Evolutionary conservation across 164 flowering plant genomes (phyloP), one percentile per base, ranked within the genome.

Genomic region (Macadamia tetraphylla): DNA sequence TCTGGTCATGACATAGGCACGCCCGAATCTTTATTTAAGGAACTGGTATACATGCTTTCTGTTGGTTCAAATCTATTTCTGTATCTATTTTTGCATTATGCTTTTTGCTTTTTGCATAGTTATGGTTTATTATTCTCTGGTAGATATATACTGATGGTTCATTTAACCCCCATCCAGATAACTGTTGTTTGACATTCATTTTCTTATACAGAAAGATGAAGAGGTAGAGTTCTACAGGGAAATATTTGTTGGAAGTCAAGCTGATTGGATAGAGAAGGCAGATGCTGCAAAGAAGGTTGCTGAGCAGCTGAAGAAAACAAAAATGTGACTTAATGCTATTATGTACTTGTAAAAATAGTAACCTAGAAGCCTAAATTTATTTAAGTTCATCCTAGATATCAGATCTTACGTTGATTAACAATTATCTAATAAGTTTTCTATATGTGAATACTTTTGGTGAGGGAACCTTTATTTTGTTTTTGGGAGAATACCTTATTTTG

Each of bases 191-290:
- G 23, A 52, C 49, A 13, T 40, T 73, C 56, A 29, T 42, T 52
- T 69, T 17, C 3, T 42, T 62, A 18, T 66, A 48, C 84, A 92
- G 98, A 84, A 80, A 84, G 90, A 88, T 74, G 94, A 92, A 18
- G 86, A 85, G 49, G 90, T 90, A 1, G 83, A 83, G 59, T 64
- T 58, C 51, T 84, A 59, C 66, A 80, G 89, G 70, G 66, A 75
- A 53, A 88, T 79, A 75, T 94, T 85, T 86, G 92, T 96, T 62
- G 98, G 98, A 75, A 94, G 96, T 80, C 97, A 94, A 74, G 88
- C 94, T 69, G 96, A 94, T 60, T 82, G 98, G 74, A 77, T 75
- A 61, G 80, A 63, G 68, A 83, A 83, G 79, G 93, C 85, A 58
- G 91, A 84, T 67, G 88, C 91, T 68, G 93, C 86, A 49, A 79